Evolutionary conservation across 495 filamentous ascomycete species (phyloP).

Genomic region (Talaromyces proteolyticus): DNA sequence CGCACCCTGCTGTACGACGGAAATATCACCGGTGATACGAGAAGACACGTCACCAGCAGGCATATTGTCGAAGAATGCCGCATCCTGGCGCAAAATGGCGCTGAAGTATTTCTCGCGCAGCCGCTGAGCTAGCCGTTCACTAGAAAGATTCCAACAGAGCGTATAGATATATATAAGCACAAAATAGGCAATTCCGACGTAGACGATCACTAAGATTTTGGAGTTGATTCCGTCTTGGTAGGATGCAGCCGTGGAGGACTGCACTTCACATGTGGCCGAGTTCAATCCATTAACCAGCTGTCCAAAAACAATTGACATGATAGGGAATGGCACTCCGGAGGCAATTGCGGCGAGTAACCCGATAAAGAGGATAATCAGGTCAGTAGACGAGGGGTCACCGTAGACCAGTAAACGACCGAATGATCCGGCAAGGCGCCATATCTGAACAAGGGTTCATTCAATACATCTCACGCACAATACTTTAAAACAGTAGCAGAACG

Average conservation of each 20-base stretch:
- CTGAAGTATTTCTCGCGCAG: slow-evolving; percentile 42
- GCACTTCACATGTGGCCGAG: slow-evolving; percentile 18
- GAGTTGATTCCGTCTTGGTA: neutral
- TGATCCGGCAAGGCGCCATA: too few species aligned
- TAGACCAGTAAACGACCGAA: too few species aligned
- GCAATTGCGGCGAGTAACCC: slow-evolving; percentile 51
- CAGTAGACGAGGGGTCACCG: too few species aligned
- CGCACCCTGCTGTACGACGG: slow-evolving; percentile 42
- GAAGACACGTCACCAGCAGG: slow-evolving; percentile 43
- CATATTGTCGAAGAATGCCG: slow-evolving; percentile 43
- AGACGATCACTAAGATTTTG: neutral
- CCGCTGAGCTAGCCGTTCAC: slow-evolving; percentile 44
- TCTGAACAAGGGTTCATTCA: too few species aligned
- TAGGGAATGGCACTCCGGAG: slow-evolving; percentile 58
- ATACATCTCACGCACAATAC: too few species aligned
- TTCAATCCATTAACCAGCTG: slow-evolving; percentile 52
- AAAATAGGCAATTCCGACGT: neutral
- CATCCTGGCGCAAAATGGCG: slow-evolving; percentile 40
- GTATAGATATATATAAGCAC: slow-evolving; percentile 21
- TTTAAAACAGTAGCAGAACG: too few species aligned
- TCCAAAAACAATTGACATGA: slow-evolving; percentile 65
- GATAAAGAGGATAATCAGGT: neutral
- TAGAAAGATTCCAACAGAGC: slow-evolving; percentile 43
- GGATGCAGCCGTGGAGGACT: neutral
- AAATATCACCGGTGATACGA: slow-evolving; percentile 42